Evolutionary conservation across 352 stramenopile species (phyloP).

Genomic region (Globisporangium recalcitrans): DNA sequence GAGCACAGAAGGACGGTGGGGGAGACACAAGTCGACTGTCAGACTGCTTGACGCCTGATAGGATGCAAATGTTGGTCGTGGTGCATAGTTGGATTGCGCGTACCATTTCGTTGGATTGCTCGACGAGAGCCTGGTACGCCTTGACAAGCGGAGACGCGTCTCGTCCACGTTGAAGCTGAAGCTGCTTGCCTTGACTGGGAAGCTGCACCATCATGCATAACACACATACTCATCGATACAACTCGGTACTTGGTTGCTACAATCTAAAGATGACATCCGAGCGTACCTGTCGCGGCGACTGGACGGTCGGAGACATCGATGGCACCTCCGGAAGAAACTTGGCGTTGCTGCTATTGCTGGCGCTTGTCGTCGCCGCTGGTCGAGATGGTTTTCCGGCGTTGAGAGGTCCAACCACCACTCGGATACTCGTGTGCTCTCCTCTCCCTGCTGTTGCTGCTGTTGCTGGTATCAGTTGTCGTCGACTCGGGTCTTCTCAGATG

Average conservation of each 20-base stretch:
- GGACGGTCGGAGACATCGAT: not conserved
- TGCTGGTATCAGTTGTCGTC: not conserved
- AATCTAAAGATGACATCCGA: too few relatives aligned
- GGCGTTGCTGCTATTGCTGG: not conserved
- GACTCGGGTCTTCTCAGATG: not conserved
- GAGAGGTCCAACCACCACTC: not conserved
- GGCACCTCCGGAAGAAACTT: slow-evolving; percentile 13
- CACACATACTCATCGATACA: too few relatives aligned
- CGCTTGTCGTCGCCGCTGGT: not conserved
- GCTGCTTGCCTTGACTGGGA: not conserved
- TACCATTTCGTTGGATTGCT: slow-evolving; percentile 48
- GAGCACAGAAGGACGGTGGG: not conserved
- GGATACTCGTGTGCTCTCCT: not conserved
- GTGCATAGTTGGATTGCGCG: not conserved
- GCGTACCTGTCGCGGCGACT: slow-evolving; percentile 5
- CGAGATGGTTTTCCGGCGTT: not conserved
- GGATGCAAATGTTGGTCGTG: not conserved
- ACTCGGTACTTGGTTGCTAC: too few relatives aligned
- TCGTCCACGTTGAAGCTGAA: slow-evolving; percentile 6
- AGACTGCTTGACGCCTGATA: not conserved
- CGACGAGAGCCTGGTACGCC: slow-evolving; percentile 48
- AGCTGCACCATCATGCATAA: not conserved
- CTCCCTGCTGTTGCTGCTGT: not conserved
- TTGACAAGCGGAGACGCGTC: slow-evolving; percentile 37
- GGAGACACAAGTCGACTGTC: too few relatives aligned